These are phyloP conservation scores for Cladorrhinum samala DNA, from an alignment of 495 filamentous ascomycete genomes.

Conservation along the genomic window DNA sequence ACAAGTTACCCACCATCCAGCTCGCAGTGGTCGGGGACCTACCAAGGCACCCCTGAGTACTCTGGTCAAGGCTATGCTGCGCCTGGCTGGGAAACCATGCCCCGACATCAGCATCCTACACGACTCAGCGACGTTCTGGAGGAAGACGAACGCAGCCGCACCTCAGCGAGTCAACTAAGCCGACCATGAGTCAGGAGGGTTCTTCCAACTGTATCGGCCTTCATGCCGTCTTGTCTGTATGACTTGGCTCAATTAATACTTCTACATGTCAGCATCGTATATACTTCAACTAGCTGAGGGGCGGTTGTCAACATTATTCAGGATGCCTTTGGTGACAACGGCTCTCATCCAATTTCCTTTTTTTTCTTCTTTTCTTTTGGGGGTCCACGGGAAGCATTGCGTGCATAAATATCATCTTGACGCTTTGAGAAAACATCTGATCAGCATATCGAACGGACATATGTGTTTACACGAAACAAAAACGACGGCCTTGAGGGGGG, in stretches of 20 bases:
- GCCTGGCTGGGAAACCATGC: constrained; percentile 68
- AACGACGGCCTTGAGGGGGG: background rate
- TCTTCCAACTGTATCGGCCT: background rate
- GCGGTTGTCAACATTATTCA: no score
- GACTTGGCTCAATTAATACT: no score
- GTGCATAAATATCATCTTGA: no score
- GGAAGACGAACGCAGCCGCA: constrained; percentile 65
- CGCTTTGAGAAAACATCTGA: no score
- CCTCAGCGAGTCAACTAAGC: constrained; percentile 46
- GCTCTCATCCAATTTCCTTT: no score
- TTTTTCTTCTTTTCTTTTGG: no score
- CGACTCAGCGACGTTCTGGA: constrained; percentile 91
- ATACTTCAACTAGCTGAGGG: no score
- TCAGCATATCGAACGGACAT: no score
- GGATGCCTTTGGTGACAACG: no score
- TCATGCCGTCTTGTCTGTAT: background rate
- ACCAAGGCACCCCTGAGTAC: constrained; percentile 38
- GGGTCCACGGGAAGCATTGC: no score
- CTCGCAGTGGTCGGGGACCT: constrained; percentile 27
- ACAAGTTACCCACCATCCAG: constrained; percentile 33
- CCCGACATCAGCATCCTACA: constrained; percentile 92
- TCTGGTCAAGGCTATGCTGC: constrained; percentile 58
- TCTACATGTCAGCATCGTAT: no score
- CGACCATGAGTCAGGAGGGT: constrained; percentile 26
- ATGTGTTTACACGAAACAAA: background rate